phyloP scores from a whole-genome alignment of 2,329 filamentous ascomycete species.

The Cordyceps militaris region DNA sequence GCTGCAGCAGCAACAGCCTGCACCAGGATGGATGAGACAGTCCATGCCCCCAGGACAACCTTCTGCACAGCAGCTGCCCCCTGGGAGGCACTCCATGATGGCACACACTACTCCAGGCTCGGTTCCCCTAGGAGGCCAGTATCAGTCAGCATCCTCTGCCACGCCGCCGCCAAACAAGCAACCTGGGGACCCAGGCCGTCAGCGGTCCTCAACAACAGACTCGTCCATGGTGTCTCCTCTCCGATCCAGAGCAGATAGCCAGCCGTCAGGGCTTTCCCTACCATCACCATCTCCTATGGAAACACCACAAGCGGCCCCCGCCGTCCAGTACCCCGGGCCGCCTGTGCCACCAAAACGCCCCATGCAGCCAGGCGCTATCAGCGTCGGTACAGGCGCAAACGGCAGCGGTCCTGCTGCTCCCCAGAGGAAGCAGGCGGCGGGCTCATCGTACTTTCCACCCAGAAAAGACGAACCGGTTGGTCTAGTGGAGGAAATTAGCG shows the following conservation, averaged over 20 bases:
- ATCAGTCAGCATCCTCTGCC: background rate
- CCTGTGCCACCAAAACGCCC: background rate
- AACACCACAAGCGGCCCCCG: background rate
- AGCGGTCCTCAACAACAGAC: background rate
- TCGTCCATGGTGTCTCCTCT: background rate
- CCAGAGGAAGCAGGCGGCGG: background rate
- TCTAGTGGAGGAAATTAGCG: background rate
- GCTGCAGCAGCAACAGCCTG: background rate
- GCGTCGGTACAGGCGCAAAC: background rate
- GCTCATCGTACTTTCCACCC: slow-evolving; percentile 1
- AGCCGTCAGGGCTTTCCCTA: background rate
- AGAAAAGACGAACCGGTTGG: background rate
- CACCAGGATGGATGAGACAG: background rate
- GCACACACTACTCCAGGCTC: background rate
- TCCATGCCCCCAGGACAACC: background rate
- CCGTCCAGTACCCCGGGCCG: background rate
- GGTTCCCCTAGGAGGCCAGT: background rate
- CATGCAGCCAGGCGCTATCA: background rate
- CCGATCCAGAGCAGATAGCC: background rate
- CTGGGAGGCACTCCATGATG: background rate
- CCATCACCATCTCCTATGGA: background rate
- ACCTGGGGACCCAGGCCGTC: background rate
- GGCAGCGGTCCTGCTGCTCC: too few species aligned
- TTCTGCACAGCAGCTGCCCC: background rate
- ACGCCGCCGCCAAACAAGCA: background rate